A percentile compares a stretch with the other conserved stretches of the same genome.
Evolutionary conservation across 345 rosid species (phyloP).

Genomic region (Brassica incana): DNA sequence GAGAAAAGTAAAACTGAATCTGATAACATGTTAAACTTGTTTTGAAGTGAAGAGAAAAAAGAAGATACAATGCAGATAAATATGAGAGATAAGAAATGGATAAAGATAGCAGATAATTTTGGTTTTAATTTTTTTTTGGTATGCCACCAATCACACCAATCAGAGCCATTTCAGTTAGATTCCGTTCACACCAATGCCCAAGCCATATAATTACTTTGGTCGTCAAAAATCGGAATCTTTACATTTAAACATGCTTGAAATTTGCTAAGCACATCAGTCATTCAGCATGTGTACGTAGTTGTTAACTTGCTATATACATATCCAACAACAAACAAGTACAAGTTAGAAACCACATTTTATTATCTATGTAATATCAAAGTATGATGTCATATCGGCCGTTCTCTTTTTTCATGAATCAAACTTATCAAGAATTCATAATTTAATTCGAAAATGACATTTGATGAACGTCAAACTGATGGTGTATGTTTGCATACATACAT

Average conservation of each 20-base stretch:
- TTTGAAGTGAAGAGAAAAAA: background rate
- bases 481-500: background rate
- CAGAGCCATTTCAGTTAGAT: slow-evolving; percentile 10
- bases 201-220: background rate
- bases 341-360: background rate
- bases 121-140: slow-evolving; percentile 3
- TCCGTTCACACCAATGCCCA: slow-evolving; percentile 29
- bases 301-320: background rate
- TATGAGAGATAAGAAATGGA: slow-evolving; percentile 30
- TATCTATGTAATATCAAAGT: background rate
- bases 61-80: slow-evolving; percentile 25
- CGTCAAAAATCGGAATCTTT: slow-evolving; percentile 22
- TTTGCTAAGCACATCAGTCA: background rate
- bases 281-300: background rate
- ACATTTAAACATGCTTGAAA: background rate
- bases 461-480: slow-evolving; percentile 6
- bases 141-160: slow-evolving; percentile 38
- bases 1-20: slow-evolving; percentile 26
- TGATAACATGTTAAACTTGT: slow-evolving; percentile 16
- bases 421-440: background rate
- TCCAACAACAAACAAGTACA: background rate
- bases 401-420: background rate
- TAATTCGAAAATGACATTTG: slow-evolving; percentile 7
- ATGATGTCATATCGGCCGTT: background rate
- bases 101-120: slow-evolving; percentile 30